A percentile compares a stretch with the other conserved stretches of the same genome.
phyloP scores from a whole-genome alignment of 805 yeast species.

The Starmerella sp. region DNA sequence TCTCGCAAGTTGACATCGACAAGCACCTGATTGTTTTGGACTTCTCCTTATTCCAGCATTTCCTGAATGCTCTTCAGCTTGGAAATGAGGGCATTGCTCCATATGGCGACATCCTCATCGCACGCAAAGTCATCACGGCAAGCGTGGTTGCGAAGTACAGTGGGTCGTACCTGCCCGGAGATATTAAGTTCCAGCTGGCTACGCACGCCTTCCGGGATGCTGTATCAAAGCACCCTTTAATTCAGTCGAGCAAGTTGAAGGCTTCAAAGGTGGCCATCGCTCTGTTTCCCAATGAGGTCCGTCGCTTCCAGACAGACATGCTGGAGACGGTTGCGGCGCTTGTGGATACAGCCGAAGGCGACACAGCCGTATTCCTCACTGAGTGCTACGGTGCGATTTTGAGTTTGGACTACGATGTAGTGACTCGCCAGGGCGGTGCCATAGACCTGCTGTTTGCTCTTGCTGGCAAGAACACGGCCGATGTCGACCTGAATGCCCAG shows the following conservation, averaged over 20 bases:
- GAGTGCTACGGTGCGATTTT: conserved; percentile 57
- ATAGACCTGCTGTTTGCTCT: conserved; percentile 50
- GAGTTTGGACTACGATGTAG: conserved; percentile 34
- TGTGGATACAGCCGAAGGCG: conserved; percentile 59
- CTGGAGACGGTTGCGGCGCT: conserved; percentile 36
- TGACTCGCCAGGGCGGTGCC: conserved; percentile 29
- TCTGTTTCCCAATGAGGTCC: conserved; percentile 19
- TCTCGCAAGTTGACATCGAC: conserved; percentile 19
- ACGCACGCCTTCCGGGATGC: conserved; percentile 8
- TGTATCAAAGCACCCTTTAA: background rate
- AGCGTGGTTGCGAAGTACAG: conserved; percentile 20
- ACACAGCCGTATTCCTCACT: conserved; percentile 59
- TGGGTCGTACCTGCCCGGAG: conserved; percentile 12
- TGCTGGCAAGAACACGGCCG: conserved; percentile 63
- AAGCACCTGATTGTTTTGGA: conserved; percentile 4
- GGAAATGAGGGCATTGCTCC: background rate
- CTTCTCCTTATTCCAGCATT: conserved; percentile 3
- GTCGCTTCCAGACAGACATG: conserved; percentile 24
- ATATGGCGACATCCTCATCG: conserved; percentile 11
- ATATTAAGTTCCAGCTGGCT: conserved; percentile 15
- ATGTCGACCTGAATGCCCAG: conserved; percentile 55
- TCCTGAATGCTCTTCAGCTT: conserved; percentile 9
- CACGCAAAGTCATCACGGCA: conserved; percentile 21
- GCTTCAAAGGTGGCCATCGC: conserved; percentile 16
- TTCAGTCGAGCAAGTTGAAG: conserved; percentile 10